Conservation (phyloP, 495 filamentous ascomycete genomes). For the Trichoderma gamsii region DNA sequence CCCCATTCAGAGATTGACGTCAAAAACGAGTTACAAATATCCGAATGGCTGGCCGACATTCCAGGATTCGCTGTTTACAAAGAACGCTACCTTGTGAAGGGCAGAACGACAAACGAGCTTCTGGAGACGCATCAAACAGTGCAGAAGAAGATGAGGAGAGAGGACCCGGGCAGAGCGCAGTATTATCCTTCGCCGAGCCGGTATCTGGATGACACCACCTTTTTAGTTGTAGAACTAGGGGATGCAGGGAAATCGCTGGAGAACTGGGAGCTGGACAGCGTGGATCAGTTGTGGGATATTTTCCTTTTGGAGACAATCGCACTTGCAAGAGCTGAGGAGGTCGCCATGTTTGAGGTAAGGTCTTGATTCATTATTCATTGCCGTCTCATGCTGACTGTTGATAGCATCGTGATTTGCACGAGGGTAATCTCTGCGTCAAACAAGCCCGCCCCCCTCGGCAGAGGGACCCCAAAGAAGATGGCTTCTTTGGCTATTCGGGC, state of each 20-base stretch:
- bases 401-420: constrained; percentile 78
- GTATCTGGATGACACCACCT: constrained; percentile 63
- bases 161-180: constrained; percentile 53
- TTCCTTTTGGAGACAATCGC: constrained; percentile 76
- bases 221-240: constrained; percentile 79
- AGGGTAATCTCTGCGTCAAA: constrained; percentile 80
- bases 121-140: constrained; percentile 57
- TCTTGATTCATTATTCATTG: constrained; percentile 7
- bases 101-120: constrained; percentile 57
- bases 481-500: constrained; percentile 59
- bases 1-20: constrained; percentile 38
- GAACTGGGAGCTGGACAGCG: constrained; percentile 45
- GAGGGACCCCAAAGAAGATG: constrained; percentile 28
- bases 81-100: constrained; percentile 66
- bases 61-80: constrained; percentile 93
- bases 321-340: constrained; percentile 67
- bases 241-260: constrained; percentile 79
- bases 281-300: constrained; percentile 72
- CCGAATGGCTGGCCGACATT: constrained; percentile 67
- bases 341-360: constrained; percentile 65
- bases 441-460: constrained; percentile 29
- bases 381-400: constrained; percentile 17
- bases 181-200: constrained; percentile 57
- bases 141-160: constrained; percentile 53
- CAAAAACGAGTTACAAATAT: constrained; percentile 60